A percentile compares a stretch with the other conserved stretches of the same genome.
phyloP scores from a whole-genome alignment of 345 rosid genomes.

The Viola odorata region DNA sequence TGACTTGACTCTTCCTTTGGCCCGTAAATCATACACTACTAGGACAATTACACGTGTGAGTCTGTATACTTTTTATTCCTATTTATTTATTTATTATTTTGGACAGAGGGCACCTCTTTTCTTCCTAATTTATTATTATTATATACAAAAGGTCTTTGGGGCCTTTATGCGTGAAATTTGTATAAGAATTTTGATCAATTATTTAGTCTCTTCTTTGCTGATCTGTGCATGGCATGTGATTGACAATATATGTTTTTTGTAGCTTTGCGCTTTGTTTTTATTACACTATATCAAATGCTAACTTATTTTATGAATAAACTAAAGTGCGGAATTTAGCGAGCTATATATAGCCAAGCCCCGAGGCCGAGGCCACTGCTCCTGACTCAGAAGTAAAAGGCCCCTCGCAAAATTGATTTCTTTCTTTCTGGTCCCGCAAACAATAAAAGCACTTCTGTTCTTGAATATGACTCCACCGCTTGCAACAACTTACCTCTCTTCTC shows the following conservation, averaged over 20 bases:
- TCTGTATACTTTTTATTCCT: slow-evolving; percentile 11
- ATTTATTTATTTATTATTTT: neutral
- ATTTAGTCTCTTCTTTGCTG: neutral
- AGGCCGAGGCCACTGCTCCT: neutral
- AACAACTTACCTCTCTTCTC: slow-evolving; percentile 8
- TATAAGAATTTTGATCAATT: slow-evolving; percentile 22
- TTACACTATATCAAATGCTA: slow-evolving; percentile 5
- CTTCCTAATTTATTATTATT: slow-evolving; percentile 3
- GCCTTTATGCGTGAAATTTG: slow-evolving; percentile 39
- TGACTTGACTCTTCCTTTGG: slow-evolving; percentile 20
- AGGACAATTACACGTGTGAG: slow-evolving; percentile 23
- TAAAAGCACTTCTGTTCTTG: slow-evolving; percentile 13
- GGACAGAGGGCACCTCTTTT: slow-evolving; percentile 21
- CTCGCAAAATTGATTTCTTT: neutral
- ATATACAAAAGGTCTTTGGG: slow-evolving; percentile 45
- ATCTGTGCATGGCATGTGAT: slow-evolving; percentile 36
- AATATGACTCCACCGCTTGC: slow-evolving; percentile 8
- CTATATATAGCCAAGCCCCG: too few relatives aligned
- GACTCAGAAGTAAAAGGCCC: too few relatives aligned
- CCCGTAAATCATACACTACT: too few relatives aligned
- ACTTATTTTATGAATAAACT: neutral
- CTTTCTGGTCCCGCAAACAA: slow-evolving; percentile 33
- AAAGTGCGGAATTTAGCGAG: slow-evolving; percentile 22
- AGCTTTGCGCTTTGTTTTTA: slow-evolving; percentile 43
- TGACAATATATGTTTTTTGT: slow-evolving; percentile 40